Percentiles rank a stretch among this genome's conserved stretches.
These are phyloP conservation scores for Plectosphaerella plurivora DNA, from an alignment of 2,329 filamentous ascomycete genomes.

Conservation along the genomic window DNA sequence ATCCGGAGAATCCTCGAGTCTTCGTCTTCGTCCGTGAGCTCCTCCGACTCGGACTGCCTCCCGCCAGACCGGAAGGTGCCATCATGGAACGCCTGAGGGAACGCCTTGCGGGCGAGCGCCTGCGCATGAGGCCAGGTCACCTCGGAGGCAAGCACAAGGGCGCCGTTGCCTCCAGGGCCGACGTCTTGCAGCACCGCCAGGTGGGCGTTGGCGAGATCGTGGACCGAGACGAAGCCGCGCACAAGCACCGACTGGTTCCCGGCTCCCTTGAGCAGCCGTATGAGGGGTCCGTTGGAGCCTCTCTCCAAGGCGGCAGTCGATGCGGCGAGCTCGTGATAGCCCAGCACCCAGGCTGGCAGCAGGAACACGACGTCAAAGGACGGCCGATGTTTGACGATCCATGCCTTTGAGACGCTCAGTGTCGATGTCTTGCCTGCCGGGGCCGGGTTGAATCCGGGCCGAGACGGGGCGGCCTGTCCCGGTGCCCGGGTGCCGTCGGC, in stretches of 20 bases:
- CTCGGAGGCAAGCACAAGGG: slow-evolving; percentile 1
- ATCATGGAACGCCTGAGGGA: slow-evolving; percentile 1
- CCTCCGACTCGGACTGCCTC: not conserved
- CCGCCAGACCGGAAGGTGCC: not conserved
- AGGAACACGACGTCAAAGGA: slow-evolving; percentile 15
- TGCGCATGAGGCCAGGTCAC: slow-evolving; percentile 2
- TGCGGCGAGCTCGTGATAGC: slow-evolving; percentile 26
- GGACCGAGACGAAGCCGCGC: slow-evolving; percentile 25
- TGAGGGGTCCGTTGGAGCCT: slow-evolving; percentile 25
- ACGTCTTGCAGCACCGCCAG: not conserved
- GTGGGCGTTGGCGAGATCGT: slow-evolving; percentile 22
- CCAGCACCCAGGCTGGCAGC: slow-evolving; percentile 17
- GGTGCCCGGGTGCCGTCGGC: not conserved
- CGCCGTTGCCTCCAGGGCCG: not conserved
- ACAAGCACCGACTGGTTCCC: slow-evolving; percentile 12
- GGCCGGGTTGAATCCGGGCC: not conserved
- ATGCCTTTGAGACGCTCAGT: slow-evolving; percentile 10
- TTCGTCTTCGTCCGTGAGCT: slow-evolving; percentile 16
- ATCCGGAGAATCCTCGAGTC: slow-evolving; percentile 26
- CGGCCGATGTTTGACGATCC: slow-evolving; percentile 23
- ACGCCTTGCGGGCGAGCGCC: not conserved
- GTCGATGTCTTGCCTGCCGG: not conserved
- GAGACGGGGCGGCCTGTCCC: not conserved
- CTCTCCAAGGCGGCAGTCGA: slow-evolving; percentile 16
- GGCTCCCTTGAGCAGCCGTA: slow-evolving; percentile 24